These are phyloP conservation scores for Biscogniauxia mediterranea DNA, from an alignment of 2,329 filamentous ascomycete species.

Conservation along the genomic window DNA sequence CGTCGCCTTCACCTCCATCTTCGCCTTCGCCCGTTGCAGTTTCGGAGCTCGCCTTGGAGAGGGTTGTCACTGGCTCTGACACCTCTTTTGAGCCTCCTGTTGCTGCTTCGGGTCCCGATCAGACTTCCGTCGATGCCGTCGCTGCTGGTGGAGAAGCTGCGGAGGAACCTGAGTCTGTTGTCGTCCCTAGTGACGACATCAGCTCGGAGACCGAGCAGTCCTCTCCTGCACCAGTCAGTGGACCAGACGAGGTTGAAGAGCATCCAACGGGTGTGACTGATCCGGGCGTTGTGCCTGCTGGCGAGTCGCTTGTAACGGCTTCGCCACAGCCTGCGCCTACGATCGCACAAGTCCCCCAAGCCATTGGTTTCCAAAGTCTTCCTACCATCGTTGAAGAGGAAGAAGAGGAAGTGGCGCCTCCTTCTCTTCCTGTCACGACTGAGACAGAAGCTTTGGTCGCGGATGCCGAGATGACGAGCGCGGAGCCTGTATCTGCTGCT, in stretches of 20 bases:
- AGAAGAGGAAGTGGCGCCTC: neutral
- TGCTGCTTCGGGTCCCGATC: neutral
- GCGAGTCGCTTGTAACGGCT: neutral
- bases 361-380: neutral
- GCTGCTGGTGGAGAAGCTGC: neutral
- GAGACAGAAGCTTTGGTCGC: neutral
- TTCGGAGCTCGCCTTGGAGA: neutral
- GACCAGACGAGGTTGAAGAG: neutral
- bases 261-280: neutral
- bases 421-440: neutral
- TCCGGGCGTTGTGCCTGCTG: neutral
- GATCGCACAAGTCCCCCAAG: neutral
- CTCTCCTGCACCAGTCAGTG: neutral
- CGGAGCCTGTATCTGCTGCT: neutral
- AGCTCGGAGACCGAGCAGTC: neutral
- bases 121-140: neutral
- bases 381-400: neutral
- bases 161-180: neutral
- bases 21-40: no score
- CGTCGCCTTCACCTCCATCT: no score
- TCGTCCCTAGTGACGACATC: neutral
- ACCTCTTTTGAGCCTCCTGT: neutral
- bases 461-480: neutral
- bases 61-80: neutral
- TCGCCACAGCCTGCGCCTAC: neutral